These are phyloP conservation scores for Herpetospermum pedunculosum DNA, from an alignment of 306 rosid species.

Conservation along the genomic window DNA sequence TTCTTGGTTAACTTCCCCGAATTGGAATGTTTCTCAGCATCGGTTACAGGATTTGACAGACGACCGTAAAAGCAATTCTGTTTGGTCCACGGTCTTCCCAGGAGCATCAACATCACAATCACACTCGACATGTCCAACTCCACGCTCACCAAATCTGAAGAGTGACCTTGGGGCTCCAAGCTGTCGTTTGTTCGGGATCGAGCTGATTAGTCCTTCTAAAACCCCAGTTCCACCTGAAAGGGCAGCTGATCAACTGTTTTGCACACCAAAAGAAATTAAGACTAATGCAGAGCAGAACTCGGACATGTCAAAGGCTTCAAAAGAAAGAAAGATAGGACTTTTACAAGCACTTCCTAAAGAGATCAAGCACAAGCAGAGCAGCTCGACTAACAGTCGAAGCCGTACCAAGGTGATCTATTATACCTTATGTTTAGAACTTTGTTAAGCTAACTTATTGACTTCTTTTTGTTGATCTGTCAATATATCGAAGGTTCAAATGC, in stretches of 20 bases:
- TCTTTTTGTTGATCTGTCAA: slow-evolving; percentile 9
- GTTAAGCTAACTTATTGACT: not conserved
- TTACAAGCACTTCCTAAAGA: slow-evolving; percentile 36
- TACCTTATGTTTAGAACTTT: not conserved
- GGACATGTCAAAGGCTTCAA: slow-evolving; percentile 35
- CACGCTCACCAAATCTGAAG: slow-evolving; percentile 27
- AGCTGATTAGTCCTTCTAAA: slow-evolving; percentile 36
- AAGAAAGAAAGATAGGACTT: slow-evolving; percentile 35
- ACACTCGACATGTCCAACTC: slow-evolving; percentile 16
- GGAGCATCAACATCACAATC: slow-evolving; percentile 1
- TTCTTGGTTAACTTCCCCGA: slow-evolving; percentile 52
- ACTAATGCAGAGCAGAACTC: slow-evolving; percentile 43
- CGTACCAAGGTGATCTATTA: slow-evolving; percentile 63
- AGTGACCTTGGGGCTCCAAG: slow-evolving; percentile 40
- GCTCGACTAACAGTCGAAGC: slow-evolving; percentile 45
- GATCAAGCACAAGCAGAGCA: slow-evolving; percentile 46
- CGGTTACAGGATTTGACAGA: slow-evolving; percentile 43
- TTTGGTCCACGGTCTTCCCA: slow-evolving; percentile 27
- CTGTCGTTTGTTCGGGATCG: slow-evolving; percentile 64
- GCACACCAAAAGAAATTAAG: slow-evolving; percentile 11
- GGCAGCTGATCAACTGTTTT: slow-evolving; percentile 17
- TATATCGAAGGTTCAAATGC: slow-evolving; percentile 79
- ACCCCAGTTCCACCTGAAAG: slow-evolving; percentile 26
- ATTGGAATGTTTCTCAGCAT: slow-evolving; percentile 31
- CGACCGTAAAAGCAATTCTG: slow-evolving; percentile 41